phyloP scores from a whole-genome alignment of 441 rosid species.

The Adansonia grandidieri region DNA sequence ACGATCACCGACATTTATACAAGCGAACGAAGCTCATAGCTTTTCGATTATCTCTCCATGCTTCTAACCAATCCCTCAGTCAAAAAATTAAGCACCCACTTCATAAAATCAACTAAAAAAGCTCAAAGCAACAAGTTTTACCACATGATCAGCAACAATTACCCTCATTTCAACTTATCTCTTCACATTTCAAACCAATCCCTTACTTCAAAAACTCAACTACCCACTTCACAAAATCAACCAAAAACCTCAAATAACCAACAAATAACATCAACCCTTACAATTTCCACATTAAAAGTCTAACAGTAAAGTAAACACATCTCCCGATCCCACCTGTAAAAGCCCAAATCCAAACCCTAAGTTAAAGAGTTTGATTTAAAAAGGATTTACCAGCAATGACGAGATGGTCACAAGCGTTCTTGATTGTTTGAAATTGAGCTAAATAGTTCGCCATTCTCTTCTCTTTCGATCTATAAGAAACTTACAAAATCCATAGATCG shows the following conservation, averaged over 20 bases:
- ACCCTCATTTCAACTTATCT: conserved; percentile 13
- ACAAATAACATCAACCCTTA: conserved; percentile 7
- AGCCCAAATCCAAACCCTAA: conserved; percentile 16
- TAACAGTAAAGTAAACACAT: conserved; percentile 1
- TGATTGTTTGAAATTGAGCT: conserved; percentile 92
- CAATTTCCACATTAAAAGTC: not conserved
- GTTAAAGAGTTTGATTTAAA: conserved; percentile 9
- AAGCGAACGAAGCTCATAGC: not conserved
- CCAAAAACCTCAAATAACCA: not conserved
- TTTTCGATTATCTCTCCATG: not conserved
- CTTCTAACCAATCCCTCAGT: not conserved
- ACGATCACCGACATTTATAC: not conserved
- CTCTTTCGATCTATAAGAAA: conserved; percentile 50
- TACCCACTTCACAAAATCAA: conserved; percentile 4
- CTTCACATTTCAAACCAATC: not conserved
- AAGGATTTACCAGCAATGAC: conserved; percentile 71
- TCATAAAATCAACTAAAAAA: conserved; percentile 15
- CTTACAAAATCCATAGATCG: conserved; percentile 40
- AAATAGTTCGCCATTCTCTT: conserved; percentile 69
- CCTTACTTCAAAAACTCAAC: not conserved
- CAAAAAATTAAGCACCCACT: conserved; percentile 1
- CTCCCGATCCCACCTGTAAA: not conserved
- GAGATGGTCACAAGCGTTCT: conserved; percentile 73
- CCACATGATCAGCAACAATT: not conserved
- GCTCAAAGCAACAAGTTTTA: conserved; percentile 9